A percentile compares a stretch with the other conserved stretches of the same genome.
Evolutionary conservation across 768 basidiomycete species (phyloP).

Genomic region (Polyporus arcularius): DNA sequence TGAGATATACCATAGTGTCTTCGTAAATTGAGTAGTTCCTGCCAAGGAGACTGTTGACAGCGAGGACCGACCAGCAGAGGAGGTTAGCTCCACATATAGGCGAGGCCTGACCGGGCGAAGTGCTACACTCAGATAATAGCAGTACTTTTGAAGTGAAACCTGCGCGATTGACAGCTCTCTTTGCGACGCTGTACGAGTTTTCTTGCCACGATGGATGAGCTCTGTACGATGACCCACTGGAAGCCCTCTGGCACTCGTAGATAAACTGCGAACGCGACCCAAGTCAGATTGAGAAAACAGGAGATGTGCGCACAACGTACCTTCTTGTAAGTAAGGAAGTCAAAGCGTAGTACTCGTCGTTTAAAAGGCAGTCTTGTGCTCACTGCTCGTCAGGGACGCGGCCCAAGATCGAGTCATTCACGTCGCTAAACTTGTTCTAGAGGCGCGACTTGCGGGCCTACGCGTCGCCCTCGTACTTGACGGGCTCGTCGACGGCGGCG

Average conservation of each 20-base stretch:
- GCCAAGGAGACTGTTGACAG: no score
- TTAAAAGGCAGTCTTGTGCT: conserved; percentile 54
- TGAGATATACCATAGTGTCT: no score
- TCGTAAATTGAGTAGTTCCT: no score
- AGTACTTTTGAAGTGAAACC: no score
- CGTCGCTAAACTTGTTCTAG: conserved; percentile 31
- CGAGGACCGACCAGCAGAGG: no score
- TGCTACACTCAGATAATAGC: no score
- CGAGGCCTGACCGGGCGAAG: no score
- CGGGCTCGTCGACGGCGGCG: conserved; percentile 29
- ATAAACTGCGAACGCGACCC: conserved; percentile 44
- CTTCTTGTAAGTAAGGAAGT: conserved; percentile 94
- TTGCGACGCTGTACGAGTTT: no score
- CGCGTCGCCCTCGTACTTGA: conserved; percentile 35
- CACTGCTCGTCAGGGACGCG: conserved; percentile 64
- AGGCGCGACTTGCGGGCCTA: conserved; percentile 38
- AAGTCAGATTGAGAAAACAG: neutral
- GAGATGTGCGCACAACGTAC: neutral
- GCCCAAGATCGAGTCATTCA: conserved; percentile 47
- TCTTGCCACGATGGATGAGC: no score
- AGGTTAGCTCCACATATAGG: no score
- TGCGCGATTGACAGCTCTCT: no score
- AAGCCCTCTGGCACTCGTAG: conserved; percentile 78
- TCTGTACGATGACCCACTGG: no score
- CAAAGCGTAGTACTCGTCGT: conserved; percentile 85